Conservation (phyloP, 2,329 filamentous ascomycete genomes). For the Elsinoe arachidis region DNA sequence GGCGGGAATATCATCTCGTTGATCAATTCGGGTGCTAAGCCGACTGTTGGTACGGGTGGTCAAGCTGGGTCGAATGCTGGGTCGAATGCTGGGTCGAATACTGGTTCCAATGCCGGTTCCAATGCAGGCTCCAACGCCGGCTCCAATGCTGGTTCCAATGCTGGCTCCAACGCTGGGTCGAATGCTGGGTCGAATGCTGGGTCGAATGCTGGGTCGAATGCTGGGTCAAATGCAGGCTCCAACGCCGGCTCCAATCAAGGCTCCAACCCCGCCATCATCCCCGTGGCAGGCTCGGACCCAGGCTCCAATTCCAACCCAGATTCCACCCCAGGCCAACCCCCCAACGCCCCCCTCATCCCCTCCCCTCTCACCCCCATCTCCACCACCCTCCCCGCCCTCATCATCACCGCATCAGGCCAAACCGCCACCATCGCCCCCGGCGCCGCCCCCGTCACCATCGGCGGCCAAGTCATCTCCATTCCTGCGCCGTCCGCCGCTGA, state of each 20-base stretch:
- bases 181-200: too few species aligned
- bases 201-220: too few species aligned
- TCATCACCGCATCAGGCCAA: background rate
- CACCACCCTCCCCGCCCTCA: background rate
- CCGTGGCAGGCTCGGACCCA: background rate
- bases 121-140: background rate
- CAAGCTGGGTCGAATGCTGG: background rate
- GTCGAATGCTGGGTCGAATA: background rate
- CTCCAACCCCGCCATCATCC: background rate
- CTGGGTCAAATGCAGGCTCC: background rate
- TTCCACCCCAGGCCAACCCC: background rate
- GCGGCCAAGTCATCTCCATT: background rate
- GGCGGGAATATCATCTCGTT: background rate
- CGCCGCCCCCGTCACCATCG: background rate
- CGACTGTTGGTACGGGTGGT: background rate
- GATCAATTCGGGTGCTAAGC: background rate
- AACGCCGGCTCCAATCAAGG: background rate
- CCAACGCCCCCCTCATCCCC: background rate
- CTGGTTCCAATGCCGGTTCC: background rate
- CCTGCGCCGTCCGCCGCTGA: background rate
- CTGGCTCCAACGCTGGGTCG: background rate
- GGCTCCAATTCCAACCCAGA: background rate
- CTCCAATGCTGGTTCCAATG: background rate
- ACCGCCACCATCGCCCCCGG: slow-evolving; percentile 5
- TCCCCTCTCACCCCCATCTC: background rate